Conservation (phyloP, 1,139 yeast species). For the Lodderomyces orthopsilosis region DNA sequence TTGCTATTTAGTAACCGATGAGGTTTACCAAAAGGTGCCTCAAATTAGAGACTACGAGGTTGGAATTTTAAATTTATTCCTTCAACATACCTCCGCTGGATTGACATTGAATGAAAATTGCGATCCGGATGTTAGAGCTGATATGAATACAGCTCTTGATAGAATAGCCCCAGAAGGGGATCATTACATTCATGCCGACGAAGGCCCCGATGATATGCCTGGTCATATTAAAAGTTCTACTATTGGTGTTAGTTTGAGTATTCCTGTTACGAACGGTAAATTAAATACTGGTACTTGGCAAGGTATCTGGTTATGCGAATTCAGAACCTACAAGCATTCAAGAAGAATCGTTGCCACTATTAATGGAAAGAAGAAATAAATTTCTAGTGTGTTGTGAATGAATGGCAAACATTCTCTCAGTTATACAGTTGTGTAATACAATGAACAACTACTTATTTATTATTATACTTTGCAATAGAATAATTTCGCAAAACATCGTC, state of each 20-base stretch:
- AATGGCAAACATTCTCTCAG: not conserved
- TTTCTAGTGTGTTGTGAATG: not conserved
- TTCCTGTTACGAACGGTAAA: slow-evolving; percentile 68
- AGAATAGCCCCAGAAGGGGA: slow-evolving; percentile 70
- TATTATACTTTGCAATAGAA: slow-evolving; percentile 21
- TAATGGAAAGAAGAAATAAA: slow-evolving; percentile 49
- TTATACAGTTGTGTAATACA: not conserved
- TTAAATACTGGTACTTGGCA: slow-evolving; percentile 83
- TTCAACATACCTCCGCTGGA: slow-evolving; percentile 80
- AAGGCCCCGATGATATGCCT: slow-evolving; percentile 83
- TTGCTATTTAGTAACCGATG: slow-evolving; percentile 68
- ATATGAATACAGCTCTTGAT: slow-evolving; percentile 62
- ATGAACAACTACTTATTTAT: not conserved
- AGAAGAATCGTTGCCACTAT: slow-evolving; percentile 71
- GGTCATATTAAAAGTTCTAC: slow-evolving; percentile 69
- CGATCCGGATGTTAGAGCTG: slow-evolving; percentile 73
- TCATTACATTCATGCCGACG: slow-evolving; percentile 63
- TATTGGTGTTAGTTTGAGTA: slow-evolving; percentile 61
- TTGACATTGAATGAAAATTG: slow-evolving; percentile 74
- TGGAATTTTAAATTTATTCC: slow-evolving; percentile 64
- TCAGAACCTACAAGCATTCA: slow-evolving; percentile 60
- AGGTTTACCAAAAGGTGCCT: slow-evolving; percentile 54
- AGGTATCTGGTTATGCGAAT: slow-evolving; percentile 74
- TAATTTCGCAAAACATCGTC: slow-evolving; percentile 29
- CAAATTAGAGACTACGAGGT: slow-evolving; percentile 57